Evolutionary conservation across 768 basidiomycete genomes (phyloP).

Genomic region (Tylopilus plumbeoviolaceoides): DNA sequence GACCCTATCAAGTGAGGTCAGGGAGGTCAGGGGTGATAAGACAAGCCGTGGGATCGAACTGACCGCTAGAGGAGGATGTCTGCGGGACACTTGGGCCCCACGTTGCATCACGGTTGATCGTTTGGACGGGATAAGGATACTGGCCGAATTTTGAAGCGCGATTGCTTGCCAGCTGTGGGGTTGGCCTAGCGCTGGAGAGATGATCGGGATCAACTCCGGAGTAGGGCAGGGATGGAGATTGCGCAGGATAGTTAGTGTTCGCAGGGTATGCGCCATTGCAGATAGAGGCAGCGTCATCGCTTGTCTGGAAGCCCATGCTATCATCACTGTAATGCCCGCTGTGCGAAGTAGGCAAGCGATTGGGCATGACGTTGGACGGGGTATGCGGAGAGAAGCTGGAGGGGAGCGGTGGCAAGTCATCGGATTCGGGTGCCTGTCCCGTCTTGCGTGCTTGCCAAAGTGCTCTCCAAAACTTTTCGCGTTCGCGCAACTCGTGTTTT

Average conservation of each 20-base stretch:
- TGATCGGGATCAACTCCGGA: slow-evolving; percentile 32
- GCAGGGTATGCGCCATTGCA: slow-evolving; percentile 43
- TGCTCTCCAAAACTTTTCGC: slow-evolving; percentile 69
- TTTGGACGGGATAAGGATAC: slow-evolving; percentile 42
- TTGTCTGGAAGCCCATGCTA: slow-evolving; percentile 46
- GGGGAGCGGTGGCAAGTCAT: slow-evolving; percentile 50
- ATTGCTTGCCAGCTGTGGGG: slow-evolving; percentile 35
- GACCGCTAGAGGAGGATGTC: slow-evolving; percentile 30
- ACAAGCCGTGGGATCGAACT: slow-evolving; percentile 26
- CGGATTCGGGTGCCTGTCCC: slow-evolving; percentile 46
- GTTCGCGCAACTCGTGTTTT: slow-evolving; percentile 61
- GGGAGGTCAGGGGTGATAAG: slow-evolving; percentile 28
- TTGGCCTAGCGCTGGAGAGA: slow-evolving; percentile 18
- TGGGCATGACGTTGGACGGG: slow-evolving; percentile 28
- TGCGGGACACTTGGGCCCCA: slow-evolving; percentile 30
- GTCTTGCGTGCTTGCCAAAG: slow-evolving; percentile 65
- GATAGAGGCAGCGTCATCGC: slow-evolving; percentile 42
- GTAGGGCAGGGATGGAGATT: slow-evolving; percentile 46
- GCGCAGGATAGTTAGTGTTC: slow-evolving; percentile 38
- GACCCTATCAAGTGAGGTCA: slow-evolving; percentile 49
- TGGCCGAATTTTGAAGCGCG: slow-evolving; percentile 51
- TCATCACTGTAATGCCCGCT: slow-evolving; percentile 37
- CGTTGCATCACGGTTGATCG: slow-evolving; percentile 28
- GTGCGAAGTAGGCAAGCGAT: slow-evolving; percentile 38
- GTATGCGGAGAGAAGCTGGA: slow-evolving; percentile 38